phyloP scores from a whole-genome alignment of 148 eudicot genomes.

The Dianthus caryophyllus region DNA sequence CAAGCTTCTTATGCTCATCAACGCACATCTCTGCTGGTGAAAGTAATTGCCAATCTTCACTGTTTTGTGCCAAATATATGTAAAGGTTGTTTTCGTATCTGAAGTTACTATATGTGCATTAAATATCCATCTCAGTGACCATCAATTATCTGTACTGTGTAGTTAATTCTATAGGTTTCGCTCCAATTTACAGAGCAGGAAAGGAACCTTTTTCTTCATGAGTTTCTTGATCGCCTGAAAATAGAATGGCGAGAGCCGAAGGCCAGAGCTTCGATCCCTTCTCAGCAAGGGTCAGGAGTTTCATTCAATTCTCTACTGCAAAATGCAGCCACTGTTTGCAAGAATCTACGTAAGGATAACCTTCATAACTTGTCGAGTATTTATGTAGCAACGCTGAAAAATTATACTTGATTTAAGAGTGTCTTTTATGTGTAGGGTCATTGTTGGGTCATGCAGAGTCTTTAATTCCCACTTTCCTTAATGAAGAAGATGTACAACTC shows the following conservation, averaged over 20 bases:
- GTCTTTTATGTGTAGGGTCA: constrained; percentile 55
- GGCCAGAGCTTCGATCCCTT: constrained; percentile 27
- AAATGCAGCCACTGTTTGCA: constrained; percentile 52
- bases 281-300: constrained; percentile 34
- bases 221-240: constrained; percentile 62
- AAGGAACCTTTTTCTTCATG: constrained; percentile 72
- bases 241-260: constrained; percentile 39
- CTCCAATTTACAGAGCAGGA: constrained; percentile 61
- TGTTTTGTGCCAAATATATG: constrained; percentile 92
- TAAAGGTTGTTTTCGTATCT: constrained; percentile 47
- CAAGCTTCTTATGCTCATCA: constrained; percentile 80
- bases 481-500: constrained; percentile 90
- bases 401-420: constrained; percentile 17
- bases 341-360: constrained; percentile 57
- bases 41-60: constrained; percentile 95
- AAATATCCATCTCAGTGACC: neutral
- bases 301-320: constrained; percentile 35
- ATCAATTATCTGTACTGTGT: constrained; percentile 8
- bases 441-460: constrained; percentile 89
- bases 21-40: constrained; percentile 80
- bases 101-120: neutral
- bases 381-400: neutral
- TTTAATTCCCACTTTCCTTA: constrained; percentile 65
- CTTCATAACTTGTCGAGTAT: neutral
- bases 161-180: constrained; percentile 15